Evolutionary conservation across 1,139 yeast species (phyloP).

Genomic region (Sugiyamaella castrensis): DNA sequence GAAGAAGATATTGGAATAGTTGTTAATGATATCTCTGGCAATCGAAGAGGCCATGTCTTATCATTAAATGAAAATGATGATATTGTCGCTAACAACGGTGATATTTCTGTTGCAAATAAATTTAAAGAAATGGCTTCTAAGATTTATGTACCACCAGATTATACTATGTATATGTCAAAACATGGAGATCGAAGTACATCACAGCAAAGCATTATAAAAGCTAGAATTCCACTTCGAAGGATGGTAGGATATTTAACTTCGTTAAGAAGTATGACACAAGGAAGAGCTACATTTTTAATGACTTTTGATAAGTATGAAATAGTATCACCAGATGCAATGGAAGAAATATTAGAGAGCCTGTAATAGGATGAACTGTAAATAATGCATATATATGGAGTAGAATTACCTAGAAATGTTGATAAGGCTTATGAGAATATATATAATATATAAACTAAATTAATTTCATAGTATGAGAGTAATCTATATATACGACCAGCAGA

Average conservation of each 20-base stretch:
- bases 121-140: constrained; percentile 33
- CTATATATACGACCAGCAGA: no score
- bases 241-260: constrained; percentile 86
- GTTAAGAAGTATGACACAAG: constrained; percentile 81
- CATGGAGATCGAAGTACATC: constrained; percentile 33
- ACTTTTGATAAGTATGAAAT: constrained; percentile 65
- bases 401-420: no score
- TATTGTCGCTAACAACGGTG: constrained; percentile 28
- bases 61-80: constrained; percentile 41
- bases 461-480: no score
- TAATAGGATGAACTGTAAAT: not conserved
- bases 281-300: constrained; percentile 84
- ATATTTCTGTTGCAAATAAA: constrained; percentile 5
- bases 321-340: constrained; percentile 15
- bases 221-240: constrained; percentile 79
- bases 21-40: constrained; percentile 73
- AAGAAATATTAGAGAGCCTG: constrained; percentile 11
- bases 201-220: constrained; percentile 54
- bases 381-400: no score
- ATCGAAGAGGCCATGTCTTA: constrained; percentile 63
- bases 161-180: constrained; percentile 41
- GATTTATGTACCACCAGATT: constrained; percentile 41
- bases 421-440: no score
- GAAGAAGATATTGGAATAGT: constrained; percentile 80
- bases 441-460: no score